phyloP scores from a whole-genome alignment of 306 rosid genomes.

The Amphicarpaea edgeworthii region DNA sequence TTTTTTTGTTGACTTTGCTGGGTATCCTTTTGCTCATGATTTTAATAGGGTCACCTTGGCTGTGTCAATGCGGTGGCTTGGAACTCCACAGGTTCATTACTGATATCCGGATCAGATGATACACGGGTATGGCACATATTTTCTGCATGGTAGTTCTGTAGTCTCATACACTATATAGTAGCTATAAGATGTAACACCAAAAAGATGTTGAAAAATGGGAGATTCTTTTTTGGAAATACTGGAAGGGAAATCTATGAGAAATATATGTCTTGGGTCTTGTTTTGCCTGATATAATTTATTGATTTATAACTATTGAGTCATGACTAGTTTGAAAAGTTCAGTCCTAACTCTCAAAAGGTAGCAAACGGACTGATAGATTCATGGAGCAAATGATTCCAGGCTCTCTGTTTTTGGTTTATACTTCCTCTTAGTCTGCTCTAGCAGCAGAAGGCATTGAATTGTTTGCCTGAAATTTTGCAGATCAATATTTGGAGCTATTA shows the following conservation, averaged over 20 bases:
- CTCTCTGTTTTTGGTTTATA: background rate
- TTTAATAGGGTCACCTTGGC: slow-evolving; percentile 84
- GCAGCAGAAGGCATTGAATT: slow-evolving; percentile 22
- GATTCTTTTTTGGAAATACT: slow-evolving; percentile 25
- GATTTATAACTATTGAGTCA: background rate
- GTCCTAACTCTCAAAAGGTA: background rate
- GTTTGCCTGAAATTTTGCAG: slow-evolving; percentile 60
- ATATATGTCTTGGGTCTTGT: background rate
- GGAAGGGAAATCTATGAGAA: background rate
- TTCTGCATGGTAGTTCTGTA: background rate
- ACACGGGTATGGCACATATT: slow-evolving; percentile 64
- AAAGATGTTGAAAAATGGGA: slow-evolving; percentile 15
- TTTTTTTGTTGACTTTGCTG: slow-evolving; percentile 17
- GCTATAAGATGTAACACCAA: slow-evolving; percentile 18
- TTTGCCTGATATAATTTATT: background rate
- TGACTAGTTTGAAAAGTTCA: slow-evolving; percentile 23
- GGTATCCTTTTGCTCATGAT: slow-evolving; percentile 36
- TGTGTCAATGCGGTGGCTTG: slow-evolving; percentile 96
- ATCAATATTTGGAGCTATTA: slow-evolving; percentile 90
- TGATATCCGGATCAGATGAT: slow-evolving; percentile 98
- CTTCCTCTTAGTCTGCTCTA: slow-evolving; percentile 6
- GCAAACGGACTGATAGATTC: slow-evolving; percentile 1
- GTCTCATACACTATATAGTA: slow-evolving; percentile 18
- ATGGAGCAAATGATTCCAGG: slow-evolving; percentile 8
- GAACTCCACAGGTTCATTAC: slow-evolving; percentile 85